Percentiles rank a stretch among this genome's conserved stretches.
phyloP scores from a whole-genome alignment of 192 early-diverging fungal species.

The Backusella macrospora region DNA sequence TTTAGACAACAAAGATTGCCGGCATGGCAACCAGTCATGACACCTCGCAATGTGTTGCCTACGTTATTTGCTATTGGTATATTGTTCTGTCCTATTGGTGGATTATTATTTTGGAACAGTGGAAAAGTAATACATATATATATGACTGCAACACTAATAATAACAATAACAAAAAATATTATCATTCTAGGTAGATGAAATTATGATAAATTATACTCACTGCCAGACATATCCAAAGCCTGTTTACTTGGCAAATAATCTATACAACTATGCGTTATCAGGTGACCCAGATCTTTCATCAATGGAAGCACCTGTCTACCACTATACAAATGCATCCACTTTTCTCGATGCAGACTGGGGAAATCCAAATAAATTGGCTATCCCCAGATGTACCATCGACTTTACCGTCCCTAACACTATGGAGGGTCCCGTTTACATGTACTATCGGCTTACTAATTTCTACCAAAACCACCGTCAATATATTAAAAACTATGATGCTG shows the following conservation, averaged over 20 bases:
- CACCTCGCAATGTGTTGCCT: conserved; percentile 92
- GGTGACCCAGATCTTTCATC: not conserved
- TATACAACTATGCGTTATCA: conserved; percentile 13
- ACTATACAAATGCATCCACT: conserved; percentile 18
- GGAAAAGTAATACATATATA: conserved; percentile 18
- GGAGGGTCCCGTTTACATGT: conserved; percentile 80
- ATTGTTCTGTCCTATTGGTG: conserved; percentile 94
- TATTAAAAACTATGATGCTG: conserved; percentile 75
- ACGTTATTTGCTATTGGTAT: conserved; percentile 93
- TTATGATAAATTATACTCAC: conserved; percentile 51
- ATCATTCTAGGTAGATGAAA: conserved; percentile 45
- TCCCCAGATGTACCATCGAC: conserved; percentile 65
- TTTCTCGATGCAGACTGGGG: conserved; percentile 28
- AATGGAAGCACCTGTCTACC: conserved; percentile 27
- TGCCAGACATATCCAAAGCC: conserved; percentile 30
- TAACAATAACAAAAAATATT: not conserved
- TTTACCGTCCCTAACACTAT: conserved; percentile 71
- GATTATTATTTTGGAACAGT: conserved; percentile 81
- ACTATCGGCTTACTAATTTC: conserved; percentile 94
- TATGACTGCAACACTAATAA: not conserved
- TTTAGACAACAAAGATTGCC: conserved; percentile 98
- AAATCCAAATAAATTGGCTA: conserved; percentile 21
- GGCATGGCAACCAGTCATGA: conserved; percentile 98
- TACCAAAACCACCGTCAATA: conserved; percentile 94
- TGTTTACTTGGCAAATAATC: conserved; percentile 36